These are phyloP conservation scores for Fusarium falciforme DNA, from an alignment of 2,329 filamentous ascomycete genomes.

Conservation along the genomic window DNA sequence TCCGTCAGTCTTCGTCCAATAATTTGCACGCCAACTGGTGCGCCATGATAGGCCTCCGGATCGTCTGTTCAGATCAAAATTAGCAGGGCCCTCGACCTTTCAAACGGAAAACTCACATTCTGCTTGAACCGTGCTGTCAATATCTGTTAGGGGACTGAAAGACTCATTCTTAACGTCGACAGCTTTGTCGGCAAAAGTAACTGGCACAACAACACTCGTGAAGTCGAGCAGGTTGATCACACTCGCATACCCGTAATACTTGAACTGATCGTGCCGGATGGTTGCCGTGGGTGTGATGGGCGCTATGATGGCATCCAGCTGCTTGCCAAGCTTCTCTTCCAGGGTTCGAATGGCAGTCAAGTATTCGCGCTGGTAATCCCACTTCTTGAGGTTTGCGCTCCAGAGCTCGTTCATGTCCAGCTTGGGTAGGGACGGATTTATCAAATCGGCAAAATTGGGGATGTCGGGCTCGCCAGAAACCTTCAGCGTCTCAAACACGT, in stretches of 20 bases:
- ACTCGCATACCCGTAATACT: slow-evolving; percentile 52
- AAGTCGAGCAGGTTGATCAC: slow-evolving; percentile 54
- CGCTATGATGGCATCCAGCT: slow-evolving; percentile 53
- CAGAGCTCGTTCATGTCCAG: slow-evolving; percentile 42
- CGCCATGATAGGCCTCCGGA: slow-evolving; percentile 41
- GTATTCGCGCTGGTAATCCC: slow-evolving; percentile 50
- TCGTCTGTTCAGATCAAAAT: slow-evolving; percentile 12
- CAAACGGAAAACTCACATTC: slow-evolving; percentile 37
- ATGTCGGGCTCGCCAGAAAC: slow-evolving; percentile 52
- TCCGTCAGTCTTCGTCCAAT: slow-evolving; percentile 41
- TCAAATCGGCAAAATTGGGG: slow-evolving; percentile 44
- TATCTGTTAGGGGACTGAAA: slow-evolving; percentile 32
- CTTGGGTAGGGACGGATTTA: slow-evolving; percentile 34
- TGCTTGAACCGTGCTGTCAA: slow-evolving; percentile 35
- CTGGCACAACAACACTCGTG: slow-evolving; percentile 57
- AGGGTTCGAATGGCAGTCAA: slow-evolving; percentile 37
- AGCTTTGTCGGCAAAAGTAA: slow-evolving; percentile 55
- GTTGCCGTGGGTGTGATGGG: slow-evolving; percentile 56
- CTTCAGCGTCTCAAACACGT: slow-evolving; percentile 42
- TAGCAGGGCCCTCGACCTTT: not conserved
- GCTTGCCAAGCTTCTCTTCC: slow-evolving; percentile 29
- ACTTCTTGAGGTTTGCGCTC: slow-evolving; percentile 47
- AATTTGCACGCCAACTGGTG: slow-evolving; percentile 42
- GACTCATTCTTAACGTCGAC: slow-evolving; percentile 45
- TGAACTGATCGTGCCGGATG: slow-evolving; percentile 50